Conservation (phyloP, 2,329 filamentous ascomycete species). For the Anthostomella pinea region DNA sequence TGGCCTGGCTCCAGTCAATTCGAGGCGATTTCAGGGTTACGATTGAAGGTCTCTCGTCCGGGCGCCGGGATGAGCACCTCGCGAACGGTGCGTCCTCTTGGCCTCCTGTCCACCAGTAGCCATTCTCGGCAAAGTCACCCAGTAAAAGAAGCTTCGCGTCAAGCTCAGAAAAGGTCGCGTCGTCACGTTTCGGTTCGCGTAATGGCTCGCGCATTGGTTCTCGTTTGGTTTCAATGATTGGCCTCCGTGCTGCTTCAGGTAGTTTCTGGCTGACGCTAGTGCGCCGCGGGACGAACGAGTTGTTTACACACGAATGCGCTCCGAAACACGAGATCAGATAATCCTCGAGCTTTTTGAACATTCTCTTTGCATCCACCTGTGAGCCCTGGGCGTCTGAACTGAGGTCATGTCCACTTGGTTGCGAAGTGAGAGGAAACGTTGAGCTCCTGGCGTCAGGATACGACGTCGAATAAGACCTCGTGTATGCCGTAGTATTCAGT, state of each 20-base stretch:
- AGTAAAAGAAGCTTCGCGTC: conserved; percentile 73
- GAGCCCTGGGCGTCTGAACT: conserved; percentile 12
- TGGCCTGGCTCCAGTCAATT: conserved; percentile 71
- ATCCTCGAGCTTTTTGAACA: conserved; percentile 76
- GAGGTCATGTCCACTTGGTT: conserved; percentile 5
- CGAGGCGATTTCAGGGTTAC: conserved; percentile 62
- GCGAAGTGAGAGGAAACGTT: conserved; percentile 14
- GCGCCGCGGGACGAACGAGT: conserved; percentile 63
- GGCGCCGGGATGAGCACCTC: conserved; percentile 33
- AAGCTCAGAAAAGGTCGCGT: conserved; percentile 54
- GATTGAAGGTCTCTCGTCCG: conserved; percentile 34
- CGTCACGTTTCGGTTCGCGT: conserved; percentile 33
- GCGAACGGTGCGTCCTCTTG: conserved; percentile 38
- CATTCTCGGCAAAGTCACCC: conserved; percentile 77
- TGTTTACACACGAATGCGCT: conserved; percentile 70
- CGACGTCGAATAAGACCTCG: conserved; percentile 45
- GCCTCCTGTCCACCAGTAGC: conserved; percentile 74
- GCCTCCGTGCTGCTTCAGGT: conserved; percentile 29
- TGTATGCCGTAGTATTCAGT: conserved; percentile 22
- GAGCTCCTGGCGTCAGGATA: conserved; percentile 36
- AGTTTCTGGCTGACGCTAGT: conserved; percentile 29
- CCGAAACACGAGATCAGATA: conserved; percentile 70
- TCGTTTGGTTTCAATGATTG: conserved; percentile 33
- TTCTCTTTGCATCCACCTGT: conserved; percentile 46
- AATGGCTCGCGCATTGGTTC: conserved; percentile 29